Evolutionary conservation across 345 rosid species (phyloP).

Genomic region (Litchi chinensis): DNA sequence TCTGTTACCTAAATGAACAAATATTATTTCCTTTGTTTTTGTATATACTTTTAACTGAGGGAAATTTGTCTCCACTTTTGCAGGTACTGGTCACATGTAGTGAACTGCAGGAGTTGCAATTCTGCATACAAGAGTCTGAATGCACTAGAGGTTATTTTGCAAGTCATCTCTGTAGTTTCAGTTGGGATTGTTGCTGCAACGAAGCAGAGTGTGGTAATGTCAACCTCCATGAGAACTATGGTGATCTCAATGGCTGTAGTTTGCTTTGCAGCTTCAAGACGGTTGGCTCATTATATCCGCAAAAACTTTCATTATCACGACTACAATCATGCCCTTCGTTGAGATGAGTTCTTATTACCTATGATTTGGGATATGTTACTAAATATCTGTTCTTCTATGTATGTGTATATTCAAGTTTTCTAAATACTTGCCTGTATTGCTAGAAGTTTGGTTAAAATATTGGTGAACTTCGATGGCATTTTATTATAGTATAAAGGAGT

Average conservation of each 20-base stretch:
- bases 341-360: slow-evolving; percentile 7
- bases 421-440: not conserved
- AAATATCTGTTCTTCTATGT: not conserved
- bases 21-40: too few species aligned
- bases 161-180: slow-evolving; percentile 50
- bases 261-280: slow-evolving; percentile 71
- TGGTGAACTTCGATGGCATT: too few species aligned
- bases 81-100: slow-evolving; percentile 89
- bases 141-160: slow-evolving; percentile 56
- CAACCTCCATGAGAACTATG: slow-evolving; percentile 42
- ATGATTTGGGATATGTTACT: not conserved
- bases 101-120: slow-evolving; percentile 78
- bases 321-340: slow-evolving; percentile 69
- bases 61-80: not conserved
- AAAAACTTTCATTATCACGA: slow-evolving; percentile 73
- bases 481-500: too few species aligned
- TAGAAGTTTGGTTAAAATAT: not conserved
- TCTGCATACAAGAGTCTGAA: slow-evolving; percentile 62
- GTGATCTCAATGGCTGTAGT: slow-evolving; percentile 45
- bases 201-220: slow-evolving; percentile 42
- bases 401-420: not conserved
- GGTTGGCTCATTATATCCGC: slow-evolving; percentile 72
- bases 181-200: slow-evolving; percentile 61
- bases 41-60: too few species aligned
- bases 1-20: too few species aligned